Base-by-base conservation (phyloP, 805 yeast species). In the Metschnikowia lachancei region DNA sequence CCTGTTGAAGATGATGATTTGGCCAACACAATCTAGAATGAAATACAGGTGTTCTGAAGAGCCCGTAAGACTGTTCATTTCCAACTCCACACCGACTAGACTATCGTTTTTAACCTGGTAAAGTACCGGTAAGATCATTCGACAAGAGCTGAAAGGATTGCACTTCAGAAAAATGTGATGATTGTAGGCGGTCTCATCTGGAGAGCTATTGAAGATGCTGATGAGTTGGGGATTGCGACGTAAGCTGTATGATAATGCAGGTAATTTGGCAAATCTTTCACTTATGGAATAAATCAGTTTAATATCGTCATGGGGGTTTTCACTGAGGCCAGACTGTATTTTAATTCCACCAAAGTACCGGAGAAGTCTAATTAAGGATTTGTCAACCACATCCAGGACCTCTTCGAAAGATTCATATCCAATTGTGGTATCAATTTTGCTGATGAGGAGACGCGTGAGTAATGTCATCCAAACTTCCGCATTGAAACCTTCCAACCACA, bases 111-210 rank as follows among this genome's bases (percentile, higher is more conserved):
- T 30, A 2, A 51, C 22, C 17, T 49, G 46, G 47, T 56, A 63
- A n/a, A 69, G 46, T n/a, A 42, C 46, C 1, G 76, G 76, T 31
- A 55, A 52, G 28, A 72, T 64, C 39, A 60, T 59, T 8, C 45
- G 45, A 16, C 56, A 36, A 1, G 72, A 60, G 6, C 42, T 41
- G 3, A 54, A 50, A 12, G 47, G 36, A 7, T 52, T 45, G 20
- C 58, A 42, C 35, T 49, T 57, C 39, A 61, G 43, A 35, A 68
- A 67, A 60, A 64, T 55, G 37, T 62, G 60, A 47, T 70, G 73
- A 47, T 69, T 62, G 49, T 51, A 64, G 12, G 76, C 71, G n/a
- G 76, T 69, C 52, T 73, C 77, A 45, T 74, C 78, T 0, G 77
- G 78, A 41, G 72, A 66, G 10, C 71, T 63, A 49, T 72, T 72